Base-by-base conservation (phyloP, 371 early-diverging fungal species). In the Thermomucor indicae-seudaticae region DNA sequence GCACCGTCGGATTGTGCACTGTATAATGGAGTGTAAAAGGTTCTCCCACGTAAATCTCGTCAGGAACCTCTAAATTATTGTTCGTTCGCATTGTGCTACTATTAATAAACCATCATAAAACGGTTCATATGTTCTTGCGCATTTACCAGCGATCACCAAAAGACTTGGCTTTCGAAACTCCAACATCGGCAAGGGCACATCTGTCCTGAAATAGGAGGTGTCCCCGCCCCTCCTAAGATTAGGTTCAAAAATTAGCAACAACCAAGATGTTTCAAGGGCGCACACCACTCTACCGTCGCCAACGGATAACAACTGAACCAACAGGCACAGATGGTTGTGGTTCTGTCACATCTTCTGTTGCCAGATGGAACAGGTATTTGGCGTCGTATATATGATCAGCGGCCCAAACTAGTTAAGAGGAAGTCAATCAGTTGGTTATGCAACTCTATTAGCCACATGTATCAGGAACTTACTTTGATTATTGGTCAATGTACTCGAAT, bases 1-100 rank as follows among this genome's bases (percentile, higher is more conserved):
- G 64, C 12, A 72, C 54, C 1, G 85, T 79, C 0, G 84, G 74
- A 47, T 89, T 89, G 47, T 84, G 63, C n/a, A 89, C 48, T 14
- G 58, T 61, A 59, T 84, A 84, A 4, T 70, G 53, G 17, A 84
- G 53, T 0, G 83, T 78, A 57, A 88, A 81, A 0, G 84, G 85
- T 28, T 64, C 69, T 5, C 80, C 81, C 7, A 85, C 67, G 35
- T 70, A 59, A 1, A 83, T 60, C 11, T 75, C 57, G 14, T 70
- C 67, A 4, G 89, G 86, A 12, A 62, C 51, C 61, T 72, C 67
- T 70, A 41, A 37, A 16, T 23, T n/a, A 29, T 10, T 11, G 20
- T 14, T 23, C 6, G n/a, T n/a, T n/a, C n/a, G n/a, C n/a, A n/a
- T n/a, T n/a, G n/a, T n/a, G n/a, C n/a, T n/a, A n/a, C n/a, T n/a